These are phyloP conservation scores for Durusdinium trenchii DNA, from an alignment of 73 alveolate genomes.

Conservation along the genomic window DNA sequence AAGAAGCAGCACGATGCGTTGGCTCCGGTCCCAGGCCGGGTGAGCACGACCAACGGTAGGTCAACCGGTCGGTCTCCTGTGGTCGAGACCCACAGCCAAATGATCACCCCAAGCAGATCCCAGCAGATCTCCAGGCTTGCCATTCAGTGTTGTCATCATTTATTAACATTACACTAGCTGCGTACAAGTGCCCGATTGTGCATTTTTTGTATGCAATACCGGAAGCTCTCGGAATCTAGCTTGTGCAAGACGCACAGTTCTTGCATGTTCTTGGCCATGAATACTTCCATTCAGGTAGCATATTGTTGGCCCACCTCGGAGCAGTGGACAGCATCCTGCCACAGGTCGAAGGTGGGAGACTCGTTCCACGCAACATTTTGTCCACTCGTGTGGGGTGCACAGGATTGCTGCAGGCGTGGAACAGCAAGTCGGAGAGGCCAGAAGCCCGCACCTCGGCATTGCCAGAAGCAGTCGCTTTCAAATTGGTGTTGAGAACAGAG, in stretches of 20 bases:
- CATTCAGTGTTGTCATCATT: not conserved
- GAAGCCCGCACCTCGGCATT: constrained; percentile 32
- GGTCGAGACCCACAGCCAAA: not conserved
- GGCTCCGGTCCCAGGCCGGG: constrained; percentile 36
- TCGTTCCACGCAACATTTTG: too few species aligned
- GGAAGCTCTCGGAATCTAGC: too few species aligned
- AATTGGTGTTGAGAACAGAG: too few species aligned
- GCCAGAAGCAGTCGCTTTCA: not conserved
- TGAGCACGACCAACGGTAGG: not conserved
- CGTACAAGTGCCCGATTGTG: too few species aligned
- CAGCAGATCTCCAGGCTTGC: too few species aligned
- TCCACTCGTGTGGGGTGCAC: too few species aligned
- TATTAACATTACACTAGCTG: too few species aligned
- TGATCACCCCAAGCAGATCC: not conserved
- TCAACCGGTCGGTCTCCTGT: not conserved
- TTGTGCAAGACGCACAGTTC: not conserved
- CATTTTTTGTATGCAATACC: too few species aligned
- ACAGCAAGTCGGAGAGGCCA: constrained; percentile 37
- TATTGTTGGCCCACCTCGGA: not conserved
- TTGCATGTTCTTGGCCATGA: not conserved
- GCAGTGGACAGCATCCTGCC: constrained; percentile 7
- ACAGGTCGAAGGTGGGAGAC: constrained; percentile 15
- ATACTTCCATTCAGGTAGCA: not conserved
- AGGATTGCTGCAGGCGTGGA: constrained; percentile 62
- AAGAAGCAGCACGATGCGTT: constrained; percentile 40